These are phyloP conservation scores for Aspergillus coremiiformis DNA, from an alignment of 495 filamentous ascomycete species.

Conservation along the genomic window DNA sequence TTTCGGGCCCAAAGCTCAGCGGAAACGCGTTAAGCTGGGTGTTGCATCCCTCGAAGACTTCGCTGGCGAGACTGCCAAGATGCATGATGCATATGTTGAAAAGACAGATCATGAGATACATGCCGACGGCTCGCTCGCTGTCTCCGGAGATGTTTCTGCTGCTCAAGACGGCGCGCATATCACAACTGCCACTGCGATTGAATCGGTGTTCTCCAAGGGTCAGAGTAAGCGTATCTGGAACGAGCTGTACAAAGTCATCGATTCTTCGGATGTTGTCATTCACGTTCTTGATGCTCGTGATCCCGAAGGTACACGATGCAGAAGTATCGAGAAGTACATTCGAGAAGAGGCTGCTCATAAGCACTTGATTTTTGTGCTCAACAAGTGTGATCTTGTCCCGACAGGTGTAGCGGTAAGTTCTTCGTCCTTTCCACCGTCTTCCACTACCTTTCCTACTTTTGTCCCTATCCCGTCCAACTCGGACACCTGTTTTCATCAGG, in stretches of 20 bases:
- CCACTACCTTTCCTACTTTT: conserved; percentile 10
- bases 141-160: conserved; percentile 43
- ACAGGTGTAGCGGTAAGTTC: conserved; percentile 86
- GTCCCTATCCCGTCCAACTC: background rate
- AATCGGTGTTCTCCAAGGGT: conserved; percentile 89
- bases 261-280: conserved; percentile 91
- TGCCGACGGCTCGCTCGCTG: conserved; percentile 58
- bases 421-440: conserved; percentile 8
- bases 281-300: conserved; percentile 93
- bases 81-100: conserved; percentile 72
- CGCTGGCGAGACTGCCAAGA: conserved; percentile 66
- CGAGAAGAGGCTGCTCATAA: conserved; percentile 90
- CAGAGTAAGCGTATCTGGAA: conserved; percentile 96
- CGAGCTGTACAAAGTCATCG: conserved; percentile 96
- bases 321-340: conserved; percentile 88
- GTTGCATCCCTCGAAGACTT: conserved; percentile 76
- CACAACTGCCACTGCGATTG: conserved; percentile 60
- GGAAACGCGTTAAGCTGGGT: conserved; percentile 83
- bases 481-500: conserved; percentile 9
- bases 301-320: conserved; percentile 81
- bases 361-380: conserved; percentile 84
- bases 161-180: conserved; percentile 40
- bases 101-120: conserved; percentile 64
- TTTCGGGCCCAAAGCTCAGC: conserved; percentile 87
- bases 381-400: conserved; percentile 96